These are phyloP conservation scores for Canna indica DNA, from an alignment of 176 grass and related monocot genomes.

Conservation along the genomic window DNA sequence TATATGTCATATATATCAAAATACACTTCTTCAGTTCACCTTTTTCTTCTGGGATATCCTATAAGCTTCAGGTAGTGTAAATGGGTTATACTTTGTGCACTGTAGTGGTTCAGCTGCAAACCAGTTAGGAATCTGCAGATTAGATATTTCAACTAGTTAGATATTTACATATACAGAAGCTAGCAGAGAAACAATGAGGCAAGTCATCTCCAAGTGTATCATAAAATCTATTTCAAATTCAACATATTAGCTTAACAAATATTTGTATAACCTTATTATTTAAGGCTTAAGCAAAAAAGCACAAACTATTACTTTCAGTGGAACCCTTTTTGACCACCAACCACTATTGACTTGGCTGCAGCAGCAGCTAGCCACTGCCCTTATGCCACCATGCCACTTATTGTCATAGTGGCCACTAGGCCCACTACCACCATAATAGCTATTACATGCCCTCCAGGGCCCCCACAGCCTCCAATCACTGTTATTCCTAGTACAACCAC, in stretches of 20 bases:
- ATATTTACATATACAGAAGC: background rate
- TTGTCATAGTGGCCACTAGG: too few species aligned
- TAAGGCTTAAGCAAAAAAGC: too few species aligned
- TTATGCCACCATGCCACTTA: too few species aligned
- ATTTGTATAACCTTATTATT: background rate
- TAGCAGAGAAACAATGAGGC: background rate
- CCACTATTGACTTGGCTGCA: too few species aligned
- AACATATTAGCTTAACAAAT: background rate
- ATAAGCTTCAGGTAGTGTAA: conserved; percentile 88
- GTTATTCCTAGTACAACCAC: too few species aligned
- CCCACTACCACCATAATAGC: too few species aligned
- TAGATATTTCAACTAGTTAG: conserved; percentile 1
- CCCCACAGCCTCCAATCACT: too few species aligned
- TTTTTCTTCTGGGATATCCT: conserved; percentile 60
- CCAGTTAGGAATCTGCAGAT: conserved; percentile 77
- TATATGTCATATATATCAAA: background rate
- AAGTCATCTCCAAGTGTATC: background rate
- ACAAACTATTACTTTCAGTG: too few species aligned
- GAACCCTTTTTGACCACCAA: too few species aligned
- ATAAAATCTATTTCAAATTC: background rate
- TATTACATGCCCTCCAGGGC: too few species aligned
- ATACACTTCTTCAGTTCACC: conserved; percentile 27
- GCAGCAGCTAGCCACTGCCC: too few species aligned
- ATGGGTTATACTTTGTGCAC: conserved; percentile 51
- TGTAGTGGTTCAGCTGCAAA: conserved; percentile 49